A percentile compares a stretch with the other conserved stretches of the same genome.
phyloP scores from a whole-genome alignment of 2,329 filamentous ascomycete species.

The Beauveria caledonica region DNA sequence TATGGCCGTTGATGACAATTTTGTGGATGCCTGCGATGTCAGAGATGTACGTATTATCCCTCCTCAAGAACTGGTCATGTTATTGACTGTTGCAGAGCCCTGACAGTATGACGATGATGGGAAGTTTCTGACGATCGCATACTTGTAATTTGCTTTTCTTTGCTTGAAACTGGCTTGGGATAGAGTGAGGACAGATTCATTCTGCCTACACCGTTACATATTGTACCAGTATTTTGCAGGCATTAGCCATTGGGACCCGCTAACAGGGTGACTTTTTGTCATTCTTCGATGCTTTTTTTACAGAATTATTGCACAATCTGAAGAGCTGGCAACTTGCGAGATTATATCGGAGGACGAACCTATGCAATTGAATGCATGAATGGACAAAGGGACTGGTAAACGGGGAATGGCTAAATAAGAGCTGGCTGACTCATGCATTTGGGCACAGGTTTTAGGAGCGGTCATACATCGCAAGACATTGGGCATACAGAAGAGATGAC shows the following conservation, averaged over 20 bases:
- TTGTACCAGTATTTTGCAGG: neutral
- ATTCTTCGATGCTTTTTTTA: neutral
- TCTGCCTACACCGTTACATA: neutral
- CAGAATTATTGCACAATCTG: neutral
- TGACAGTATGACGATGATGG: neutral
- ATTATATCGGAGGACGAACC: neutral
- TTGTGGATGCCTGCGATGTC: neutral
- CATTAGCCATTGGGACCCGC: neutral
- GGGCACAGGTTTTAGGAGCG: neutral
- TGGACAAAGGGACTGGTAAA: neutral
- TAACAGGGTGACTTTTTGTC: neutral
- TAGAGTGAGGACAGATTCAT: neutral
- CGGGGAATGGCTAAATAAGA: neutral
- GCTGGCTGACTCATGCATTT: neutral
- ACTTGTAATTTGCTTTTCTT: neutral
- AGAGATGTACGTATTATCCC: neutral
- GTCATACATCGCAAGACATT: neutral
- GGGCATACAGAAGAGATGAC: neutral
- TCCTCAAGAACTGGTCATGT: neutral
- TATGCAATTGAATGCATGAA: neutral
- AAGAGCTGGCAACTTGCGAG: neutral
- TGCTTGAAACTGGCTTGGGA: too few species aligned
- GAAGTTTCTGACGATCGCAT: neutral
- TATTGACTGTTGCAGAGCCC: neutral
- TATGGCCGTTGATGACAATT: neutral